These are phyloP conservation scores for Acacia concinna DNA, from an alignment of 331 rosid species.

Conservation along the genomic window DNA sequence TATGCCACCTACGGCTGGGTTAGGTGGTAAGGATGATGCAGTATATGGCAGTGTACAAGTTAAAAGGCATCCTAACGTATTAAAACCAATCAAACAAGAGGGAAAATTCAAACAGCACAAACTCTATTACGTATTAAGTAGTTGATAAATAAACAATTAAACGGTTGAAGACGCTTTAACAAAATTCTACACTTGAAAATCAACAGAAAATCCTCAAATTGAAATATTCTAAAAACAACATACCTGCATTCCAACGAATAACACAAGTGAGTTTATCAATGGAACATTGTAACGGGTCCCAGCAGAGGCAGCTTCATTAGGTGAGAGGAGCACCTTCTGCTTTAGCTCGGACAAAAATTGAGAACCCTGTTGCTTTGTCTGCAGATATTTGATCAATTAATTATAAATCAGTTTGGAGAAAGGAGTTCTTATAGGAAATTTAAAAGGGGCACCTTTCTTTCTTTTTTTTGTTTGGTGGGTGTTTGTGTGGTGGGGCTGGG, in stretches of 20 bases:
- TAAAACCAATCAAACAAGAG: neutral
- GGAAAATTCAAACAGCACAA: neutral
- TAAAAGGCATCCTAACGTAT: neutral
- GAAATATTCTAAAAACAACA: neutral
- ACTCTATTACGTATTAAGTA: neutral
- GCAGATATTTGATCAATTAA: slow-evolving; percentile 25
- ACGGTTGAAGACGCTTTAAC: neutral
- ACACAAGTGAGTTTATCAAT: slow-evolving; percentile 88
- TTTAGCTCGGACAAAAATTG: slow-evolving; percentile 79
- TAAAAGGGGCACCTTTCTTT: neutral
- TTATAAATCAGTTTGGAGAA: neutral
- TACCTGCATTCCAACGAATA: slow-evolving; percentile 99
- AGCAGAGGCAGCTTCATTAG: slow-evolving; percentile 74
- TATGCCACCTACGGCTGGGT: neutral
- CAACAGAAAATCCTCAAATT: neutral
- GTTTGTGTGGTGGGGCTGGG: too few relatives aligned
- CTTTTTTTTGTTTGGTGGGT: too few relatives aligned
- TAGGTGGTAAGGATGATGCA: neutral
- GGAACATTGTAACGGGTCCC: slow-evolving; percentile 95
- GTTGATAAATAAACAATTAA: neutral
- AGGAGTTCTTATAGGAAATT: neutral
- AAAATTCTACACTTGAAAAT: neutral
- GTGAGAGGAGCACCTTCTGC: slow-evolving; percentile 79
- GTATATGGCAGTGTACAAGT: neutral
- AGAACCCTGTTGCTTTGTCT: slow-evolving; percentile 72